Evolutionary conservation across 768 basidiomycete genomes (phyloP).

Genomic region (Auricularia auricula-judae): DNA sequence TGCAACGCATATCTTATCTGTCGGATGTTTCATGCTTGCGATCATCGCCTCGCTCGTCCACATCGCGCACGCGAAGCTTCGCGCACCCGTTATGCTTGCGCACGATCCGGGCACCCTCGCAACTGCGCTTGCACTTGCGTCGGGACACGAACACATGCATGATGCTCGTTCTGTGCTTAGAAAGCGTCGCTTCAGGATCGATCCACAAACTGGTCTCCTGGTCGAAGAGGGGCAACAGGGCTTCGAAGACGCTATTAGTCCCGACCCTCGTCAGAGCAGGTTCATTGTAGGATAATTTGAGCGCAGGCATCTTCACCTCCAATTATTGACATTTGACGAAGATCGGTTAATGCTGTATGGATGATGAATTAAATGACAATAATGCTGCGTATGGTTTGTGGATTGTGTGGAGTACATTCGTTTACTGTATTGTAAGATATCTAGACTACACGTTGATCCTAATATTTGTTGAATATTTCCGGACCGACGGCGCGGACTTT

Average conservation of each 20-base stretch:
- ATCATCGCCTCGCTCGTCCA: conserved; percentile 34
- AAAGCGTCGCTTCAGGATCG: neutral
- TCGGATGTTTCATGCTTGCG: conserved; percentile 33
- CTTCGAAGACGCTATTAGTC: neutral
- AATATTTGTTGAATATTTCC: no score
- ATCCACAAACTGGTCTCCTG: neutral
- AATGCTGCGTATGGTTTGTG: no score
- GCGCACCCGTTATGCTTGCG: conserved; percentile 31
- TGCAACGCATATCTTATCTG: conserved; percentile 33
- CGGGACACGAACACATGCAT: neutral
- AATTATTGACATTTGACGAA: no score
- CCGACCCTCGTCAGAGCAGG: neutral
- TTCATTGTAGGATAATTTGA: neutral
- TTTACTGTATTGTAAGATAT: no score
- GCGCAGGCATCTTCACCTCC: no score
- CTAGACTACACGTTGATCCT: no score
- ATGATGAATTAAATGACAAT: no score
- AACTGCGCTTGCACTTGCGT: conserved; percentile 41
- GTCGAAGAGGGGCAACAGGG: neutral
- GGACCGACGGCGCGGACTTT: no score
- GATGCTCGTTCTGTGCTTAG: neutral
- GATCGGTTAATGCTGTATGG: no score
- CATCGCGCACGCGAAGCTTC: conserved; percentile 33
- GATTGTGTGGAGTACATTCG: no score
- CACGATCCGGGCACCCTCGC: conserved; percentile 46